Percentiles rank a stretch among this genome's conserved stretches.
phyloP scores from a whole-genome alignment of 345 rosid genomes.

The Raphanus raphanistrum region DNA sequence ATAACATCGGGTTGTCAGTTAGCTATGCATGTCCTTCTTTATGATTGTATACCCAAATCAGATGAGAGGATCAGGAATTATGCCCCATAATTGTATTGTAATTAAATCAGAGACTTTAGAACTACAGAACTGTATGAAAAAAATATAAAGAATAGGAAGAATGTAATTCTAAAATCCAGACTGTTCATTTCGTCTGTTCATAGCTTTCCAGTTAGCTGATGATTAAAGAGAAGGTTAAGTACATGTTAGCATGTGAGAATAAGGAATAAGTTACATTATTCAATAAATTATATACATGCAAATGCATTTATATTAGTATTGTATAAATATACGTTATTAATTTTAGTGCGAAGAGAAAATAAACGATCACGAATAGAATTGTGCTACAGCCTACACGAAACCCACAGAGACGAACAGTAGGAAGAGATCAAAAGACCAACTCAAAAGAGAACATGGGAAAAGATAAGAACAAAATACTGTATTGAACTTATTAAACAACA shows the following conservation, averaged over 20 bases:
- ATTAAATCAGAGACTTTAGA: neutral
- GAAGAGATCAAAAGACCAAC: conserved; percentile 35
- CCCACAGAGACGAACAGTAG: conserved; percentile 18
- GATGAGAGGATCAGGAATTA: conserved; percentile 22
- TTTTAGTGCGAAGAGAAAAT: neutral
- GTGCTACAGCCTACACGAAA: conserved; percentile 6
- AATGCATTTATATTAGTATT: neutral
- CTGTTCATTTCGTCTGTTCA: conserved; percentile 37
- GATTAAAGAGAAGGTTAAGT: conserved; percentile 35
- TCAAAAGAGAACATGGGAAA: conserved; percentile 28
- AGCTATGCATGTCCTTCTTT: conserved; percentile 25
- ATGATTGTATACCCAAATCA: conserved; percentile 19
- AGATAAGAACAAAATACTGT: conserved; percentile 13
- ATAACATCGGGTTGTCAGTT: conserved; percentile 36
- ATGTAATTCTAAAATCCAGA: conserved; percentile 35
- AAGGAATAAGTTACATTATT: conserved; percentile 25
- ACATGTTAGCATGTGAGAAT: conserved; percentile 54
- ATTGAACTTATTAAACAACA: conserved; percentile 20
- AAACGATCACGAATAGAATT: conserved; percentile 7
- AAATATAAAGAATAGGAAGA: neutral
- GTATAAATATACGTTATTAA: neutral
- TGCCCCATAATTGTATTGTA: conserved; percentile 3
- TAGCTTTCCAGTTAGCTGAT: conserved; percentile 46
- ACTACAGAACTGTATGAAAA: conserved; percentile 11
- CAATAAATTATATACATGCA: neutral